Evolutionary conservation across 2,329 filamentous ascomycete species (phyloP), one percentile per base, ranked within the genome.

Genomic region (Apiospora arundinis): DNA sequence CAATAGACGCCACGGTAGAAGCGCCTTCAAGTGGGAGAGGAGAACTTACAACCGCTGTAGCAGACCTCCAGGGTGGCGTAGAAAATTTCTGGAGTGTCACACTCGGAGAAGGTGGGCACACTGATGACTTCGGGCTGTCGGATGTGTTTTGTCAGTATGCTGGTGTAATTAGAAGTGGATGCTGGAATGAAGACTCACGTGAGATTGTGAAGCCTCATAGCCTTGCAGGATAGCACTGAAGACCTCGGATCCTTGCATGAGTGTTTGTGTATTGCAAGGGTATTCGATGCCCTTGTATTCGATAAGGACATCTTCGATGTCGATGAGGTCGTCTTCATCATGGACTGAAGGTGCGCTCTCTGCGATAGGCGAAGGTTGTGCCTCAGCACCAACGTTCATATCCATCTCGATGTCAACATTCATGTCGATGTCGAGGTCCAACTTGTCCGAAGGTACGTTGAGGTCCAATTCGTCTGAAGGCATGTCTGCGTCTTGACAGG

Each of bases 61-160:
- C 44, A 68, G 18, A 37, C 37, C 46, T 68, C 66, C 9, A 68
- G 66, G 66, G 37, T n/a, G 25, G 66, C 23, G n/a, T 68, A 48
- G 66, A 68, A 68, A 48, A 48, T 32, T 18, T 68, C 66, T 2
- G 44, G 25, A 8, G 44, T n/a, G 7, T 48, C 66, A 37, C 44
- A 48, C 37, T 68, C 66, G 9, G 46, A 46, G 44, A 68, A 68
- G 25, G 44, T 48, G 14, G 66, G 44, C 9, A 68, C 25, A 44
- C 14, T 63, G 56, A 63, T 12, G 56, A 63, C 32, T 21, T 63
- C 18, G 28, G 28, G 56, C 16, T 63, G 48, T 4, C 4, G 48
- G 23, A 25, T 14, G 4, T 6, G 18, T n/a, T 7, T 16, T n/a
- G 21, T 48, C 21, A 48, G 45, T 48, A 21, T n/a, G 45, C 18